phyloP scores from a whole-genome alignment of 2,329 filamentous ascomycete species.

The Thyridium curvatum region DNA sequence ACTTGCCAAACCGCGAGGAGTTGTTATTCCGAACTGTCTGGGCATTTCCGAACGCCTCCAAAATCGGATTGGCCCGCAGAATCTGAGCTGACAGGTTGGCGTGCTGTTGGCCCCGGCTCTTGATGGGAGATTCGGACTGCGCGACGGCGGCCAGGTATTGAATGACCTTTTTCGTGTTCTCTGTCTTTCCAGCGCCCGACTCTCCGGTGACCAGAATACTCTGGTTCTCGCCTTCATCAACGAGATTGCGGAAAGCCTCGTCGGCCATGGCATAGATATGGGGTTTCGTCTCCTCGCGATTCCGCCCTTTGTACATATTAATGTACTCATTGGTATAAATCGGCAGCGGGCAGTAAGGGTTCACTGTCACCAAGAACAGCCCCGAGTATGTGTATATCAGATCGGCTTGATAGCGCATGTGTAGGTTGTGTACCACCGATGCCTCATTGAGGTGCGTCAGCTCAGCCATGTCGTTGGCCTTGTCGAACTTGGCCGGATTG shows the following conservation, averaged over 20 bases:
- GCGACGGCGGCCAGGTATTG: constrained; percentile 96
- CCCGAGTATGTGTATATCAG: constrained; percentile 98
- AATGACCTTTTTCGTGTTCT: constrained; percentile 99
- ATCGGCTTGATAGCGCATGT: constrained; percentile 91
- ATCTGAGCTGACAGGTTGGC: constrained; percentile 95
- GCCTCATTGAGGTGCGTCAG: constrained; percentile 96
- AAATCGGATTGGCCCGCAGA: constrained; percentile 87
- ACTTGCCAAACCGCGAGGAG: constrained; percentile 96
- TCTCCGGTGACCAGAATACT: constrained; percentile 97
- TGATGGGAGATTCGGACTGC: constrained; percentile 65
- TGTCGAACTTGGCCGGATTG: constrained; percentile 99
- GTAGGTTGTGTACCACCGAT: constrained; percentile 94
- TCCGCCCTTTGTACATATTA: constrained; percentile 94
- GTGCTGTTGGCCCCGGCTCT: constrained; percentile 55
- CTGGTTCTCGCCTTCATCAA: constrained; percentile 93
- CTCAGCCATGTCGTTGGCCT: constrained; percentile 98
- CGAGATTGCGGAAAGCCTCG: constrained; percentile 88
- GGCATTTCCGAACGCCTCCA: constrained; percentile 96
- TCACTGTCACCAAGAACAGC: constrained; percentile 92
- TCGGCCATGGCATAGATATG: constrained; percentile 98
- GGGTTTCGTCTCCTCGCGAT: constrained; percentile 87
- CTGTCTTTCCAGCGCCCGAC: constrained; percentile 95
- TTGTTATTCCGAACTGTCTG: constrained; percentile 98
- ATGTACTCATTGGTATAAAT: constrained; percentile 97
- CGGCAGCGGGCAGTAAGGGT: constrained; percentile 88